A percentile compares a stretch with the other conserved stretches of the same genome.
phyloP scores from a whole-genome alignment of 2,329 filamentous ascomycete genomes.

The Neopestalotiopsis clavispora region DNA sequence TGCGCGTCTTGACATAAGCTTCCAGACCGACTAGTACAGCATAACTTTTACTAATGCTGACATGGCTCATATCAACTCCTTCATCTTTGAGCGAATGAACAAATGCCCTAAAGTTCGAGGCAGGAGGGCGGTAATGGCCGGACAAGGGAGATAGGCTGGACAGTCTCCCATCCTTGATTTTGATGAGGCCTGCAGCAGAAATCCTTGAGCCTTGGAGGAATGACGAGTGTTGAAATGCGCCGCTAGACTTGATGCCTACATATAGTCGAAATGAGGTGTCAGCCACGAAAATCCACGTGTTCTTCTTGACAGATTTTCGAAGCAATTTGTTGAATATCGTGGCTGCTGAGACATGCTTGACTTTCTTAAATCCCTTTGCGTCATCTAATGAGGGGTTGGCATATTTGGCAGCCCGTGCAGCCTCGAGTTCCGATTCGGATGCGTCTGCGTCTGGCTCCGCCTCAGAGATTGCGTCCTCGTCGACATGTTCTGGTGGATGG shows the following conservation, averaged over 20 bases:
- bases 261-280: constrained; percentile 87
- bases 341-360: constrained; percentile 70
- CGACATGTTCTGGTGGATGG: constrained; percentile 26
- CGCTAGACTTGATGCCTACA: constrained; percentile 87
- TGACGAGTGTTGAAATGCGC: constrained; percentile 88
- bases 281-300: constrained; percentile 93
- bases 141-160: constrained; percentile 71
- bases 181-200: constrained; percentile 81
- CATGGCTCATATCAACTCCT: constrained; percentile 78
- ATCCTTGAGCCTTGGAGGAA: constrained; percentile 86
- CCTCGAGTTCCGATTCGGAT: constrained; percentile 56
- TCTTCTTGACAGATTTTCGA: constrained; percentile 79
- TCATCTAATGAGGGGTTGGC: constrained; percentile 66
- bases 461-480: constrained; percentile 22
- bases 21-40: constrained; percentile 83
- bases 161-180: constrained; percentile 81
- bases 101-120: constrained; percentile 83
- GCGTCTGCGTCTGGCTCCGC: constrained; percentile 40
- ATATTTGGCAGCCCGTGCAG: constrained; percentile 67
- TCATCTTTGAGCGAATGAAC: constrained; percentile 72
- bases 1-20: constrained; percentile 73
- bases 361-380: constrained; percentile 58
- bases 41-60: constrained; percentile 82
- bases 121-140: constrained; percentile 86
- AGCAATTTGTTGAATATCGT: constrained; percentile 80